Percentiles rank a stretch among this genome's conserved stretches.
Conservation (phyloP, 768 basidiomycete species). For the Termitomyces sp. region DNA sequence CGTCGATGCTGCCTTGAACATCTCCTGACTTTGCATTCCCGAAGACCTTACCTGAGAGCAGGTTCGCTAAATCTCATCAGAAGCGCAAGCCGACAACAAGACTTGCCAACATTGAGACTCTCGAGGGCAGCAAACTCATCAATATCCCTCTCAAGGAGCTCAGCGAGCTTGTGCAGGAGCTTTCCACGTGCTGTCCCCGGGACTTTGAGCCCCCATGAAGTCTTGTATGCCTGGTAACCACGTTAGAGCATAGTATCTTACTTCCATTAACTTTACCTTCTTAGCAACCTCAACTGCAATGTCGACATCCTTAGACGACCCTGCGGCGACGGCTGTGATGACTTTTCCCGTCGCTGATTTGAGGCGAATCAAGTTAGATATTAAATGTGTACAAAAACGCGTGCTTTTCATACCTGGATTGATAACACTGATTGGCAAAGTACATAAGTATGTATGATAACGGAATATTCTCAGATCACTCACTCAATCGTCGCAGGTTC, state of each 20-base stretch:
- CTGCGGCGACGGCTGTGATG: conserved; percentile 46
- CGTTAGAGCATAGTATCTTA: not conserved
- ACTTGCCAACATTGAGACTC: conserved; percentile 17
- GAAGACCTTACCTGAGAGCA: conserved; percentile 47
- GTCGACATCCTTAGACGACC: conserved; percentile 58
- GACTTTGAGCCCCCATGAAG: conserved; percentile 59
- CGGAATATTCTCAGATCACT: conserved; percentile 14
- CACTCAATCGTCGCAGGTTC: conserved; percentile 52
- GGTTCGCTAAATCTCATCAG: not conserved
- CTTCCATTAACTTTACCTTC: conserved; percentile 22
- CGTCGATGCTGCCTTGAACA: conserved; percentile 36
- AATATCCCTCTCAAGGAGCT: conserved; percentile 21
- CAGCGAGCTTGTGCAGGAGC: conserved; percentile 24
- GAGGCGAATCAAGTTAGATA: conserved; percentile 4
- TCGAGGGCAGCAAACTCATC: conserved; percentile 27
- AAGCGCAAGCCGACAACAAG: not conserved
- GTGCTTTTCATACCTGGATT: conserved; percentile 17
- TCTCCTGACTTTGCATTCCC: conserved; percentile 40
- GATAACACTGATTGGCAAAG: conserved; percentile 9
- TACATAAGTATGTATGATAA: not conserved
- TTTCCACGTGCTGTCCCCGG: conserved; percentile 32
- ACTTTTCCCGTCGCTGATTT: conserved; percentile 51
- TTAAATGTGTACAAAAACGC: conserved; percentile 16
- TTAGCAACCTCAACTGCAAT: conserved; percentile 54
- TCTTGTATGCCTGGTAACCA: conserved; percentile 33